Evolutionary conservation across 2,329 filamentous ascomycete genomes (phyloP).

Genomic region (Aureobasidium uvarum): DNA sequence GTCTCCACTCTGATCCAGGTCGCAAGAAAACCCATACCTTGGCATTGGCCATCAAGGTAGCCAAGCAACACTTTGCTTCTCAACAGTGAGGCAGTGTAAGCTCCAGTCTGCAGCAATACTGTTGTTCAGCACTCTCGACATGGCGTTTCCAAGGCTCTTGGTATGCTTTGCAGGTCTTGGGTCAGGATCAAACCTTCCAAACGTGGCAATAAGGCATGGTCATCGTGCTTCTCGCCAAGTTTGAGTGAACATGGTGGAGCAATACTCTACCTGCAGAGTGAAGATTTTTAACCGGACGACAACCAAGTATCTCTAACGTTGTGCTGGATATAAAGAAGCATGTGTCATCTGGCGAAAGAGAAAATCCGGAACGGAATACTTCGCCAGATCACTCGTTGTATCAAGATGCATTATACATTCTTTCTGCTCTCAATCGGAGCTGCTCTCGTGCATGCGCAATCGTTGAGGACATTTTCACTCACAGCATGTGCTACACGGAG

Average conservation of each 20-base stretch:
- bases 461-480: not conserved
- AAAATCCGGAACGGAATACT: not conserved
- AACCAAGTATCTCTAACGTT: not conserved
- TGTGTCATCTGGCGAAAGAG: not conserved
- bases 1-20: not conserved
- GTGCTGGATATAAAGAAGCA: conserved; percentile 8
- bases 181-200: not conserved
- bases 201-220: not conserved
- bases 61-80: conserved; percentile 18
- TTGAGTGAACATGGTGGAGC: not conserved
- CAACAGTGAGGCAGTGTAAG: conserved; percentile 1
- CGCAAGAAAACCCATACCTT: conserved; percentile 9
- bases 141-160: conserved; percentile 19
- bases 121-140: not conserved
- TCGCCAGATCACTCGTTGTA: not conserved
- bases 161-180: not conserved
- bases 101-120: not conserved
- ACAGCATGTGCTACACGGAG: conserved; percentile 13
- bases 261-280: not conserved
- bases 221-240: conserved; percentile 4
- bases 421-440: not conserved
- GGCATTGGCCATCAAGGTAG: conserved; percentile 25
- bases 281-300: not conserved
- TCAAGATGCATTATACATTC: not conserved
- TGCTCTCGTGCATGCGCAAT: conserved; percentile 8